Base-by-base conservation (phyloP, 2,329 filamentous ascomycete species). In the Laburnicola sp. region DNA sequence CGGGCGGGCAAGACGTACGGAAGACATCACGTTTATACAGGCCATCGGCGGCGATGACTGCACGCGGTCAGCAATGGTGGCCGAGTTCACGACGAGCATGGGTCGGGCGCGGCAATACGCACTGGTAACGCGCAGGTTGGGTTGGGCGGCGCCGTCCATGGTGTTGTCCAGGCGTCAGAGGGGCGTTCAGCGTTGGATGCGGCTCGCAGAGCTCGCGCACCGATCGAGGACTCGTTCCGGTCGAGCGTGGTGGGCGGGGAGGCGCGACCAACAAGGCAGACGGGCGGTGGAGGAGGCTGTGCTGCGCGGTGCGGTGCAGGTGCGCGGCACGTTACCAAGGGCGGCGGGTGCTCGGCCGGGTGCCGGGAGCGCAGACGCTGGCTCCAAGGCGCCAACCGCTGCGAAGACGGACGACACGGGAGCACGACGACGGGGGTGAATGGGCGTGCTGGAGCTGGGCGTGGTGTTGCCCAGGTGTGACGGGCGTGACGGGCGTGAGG, bases 21-120 rank as follows among this genome's bases (percentile, higher is more conserved):
- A 99, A 97, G 56, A 99, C 92, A 89, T 99, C 94, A 77, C 94
- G 87, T 81, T 97, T 99, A 82, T 97, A 97, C 61, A 99, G 82
- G 54, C 94, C 94, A 82, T 99, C 94, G 65, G 94, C 94, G 65
- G 94, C 94, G 80, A 99, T 97, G 78, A 99, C 94, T 97, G 64
- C 42, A 22, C 2, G 3, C 1, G 55, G 68, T 74, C 57, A 74
- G 71, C 42, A 53, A 34, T 35, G 21, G 35, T 39, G 11, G 16
- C 22, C 8, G 9, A 21, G 44, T 40, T 44, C 25, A 16, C 27
- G 35, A 48, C 28, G 32, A 16, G 16, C 16, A 16, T 44, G 41
- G 21, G 31, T 40, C 23, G 26, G 23, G 25, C 26, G 45, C 41
- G 48, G 56, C 35, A 50, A 54, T 49, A 73, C 84, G 74, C 84